Evolutionary conservation across 352 stramenopile genomes (phyloP).

Genomic region (Albugo candida): DNA sequence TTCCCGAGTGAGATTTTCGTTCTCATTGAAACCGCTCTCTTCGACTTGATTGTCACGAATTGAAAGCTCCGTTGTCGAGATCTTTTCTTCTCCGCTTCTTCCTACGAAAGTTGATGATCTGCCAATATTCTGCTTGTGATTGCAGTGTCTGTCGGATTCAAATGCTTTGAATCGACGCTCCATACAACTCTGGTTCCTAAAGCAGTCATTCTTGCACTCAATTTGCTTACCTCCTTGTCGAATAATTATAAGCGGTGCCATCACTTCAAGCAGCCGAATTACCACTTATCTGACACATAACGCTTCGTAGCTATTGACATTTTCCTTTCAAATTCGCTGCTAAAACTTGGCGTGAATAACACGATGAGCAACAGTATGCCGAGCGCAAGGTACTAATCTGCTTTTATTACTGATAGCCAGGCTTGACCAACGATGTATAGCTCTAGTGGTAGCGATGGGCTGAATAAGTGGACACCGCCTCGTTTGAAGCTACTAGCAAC

Average conservation of each 20-base stretch:
- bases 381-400: no score
- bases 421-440: no score
- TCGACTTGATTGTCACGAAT: slow-evolving; percentile 2
- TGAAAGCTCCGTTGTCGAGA: slow-evolving; percentile 6
- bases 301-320: no score
- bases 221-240: slow-evolving; percentile 35
- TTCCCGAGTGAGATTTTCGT: no score
- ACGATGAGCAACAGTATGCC: no score
- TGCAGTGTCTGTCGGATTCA: slow-evolving; percentile 6
- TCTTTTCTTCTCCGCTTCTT: slow-evolving; percentile 8
- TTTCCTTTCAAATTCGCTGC: no score
- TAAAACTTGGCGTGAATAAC: no score
- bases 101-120: slow-evolving; percentile 8
- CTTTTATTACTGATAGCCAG: no score
- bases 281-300: no score
- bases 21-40: neutral
- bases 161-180: slow-evolving; percentile 5
- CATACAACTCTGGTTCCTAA: slow-evolving; percentile 16
- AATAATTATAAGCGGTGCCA: slow-evolving; percentile 58
- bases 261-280: slow-evolving; percentile 4
- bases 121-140: slow-evolving; percentile 2
- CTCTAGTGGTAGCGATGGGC: neutral
- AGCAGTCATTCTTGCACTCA: slow-evolving; percentile 39
- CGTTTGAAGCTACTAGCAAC: slow-evolving; percentile 22
- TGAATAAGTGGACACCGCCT: slow-evolving; percentile 22